phyloP scores from a whole-genome alignment of 805 yeast species.

The Phaffomyces opuntiae region DNA sequence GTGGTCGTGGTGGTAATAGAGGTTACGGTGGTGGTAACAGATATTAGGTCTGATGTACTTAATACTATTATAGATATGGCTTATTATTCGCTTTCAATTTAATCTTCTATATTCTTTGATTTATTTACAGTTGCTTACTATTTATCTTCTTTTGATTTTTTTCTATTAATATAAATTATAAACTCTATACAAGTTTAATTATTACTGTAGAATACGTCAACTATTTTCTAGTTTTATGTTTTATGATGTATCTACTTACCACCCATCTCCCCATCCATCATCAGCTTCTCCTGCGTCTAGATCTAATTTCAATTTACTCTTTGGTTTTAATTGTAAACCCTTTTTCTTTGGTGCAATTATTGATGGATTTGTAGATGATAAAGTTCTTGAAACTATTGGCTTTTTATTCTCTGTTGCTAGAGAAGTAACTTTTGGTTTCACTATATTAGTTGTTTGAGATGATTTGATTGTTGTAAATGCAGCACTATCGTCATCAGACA shows the following conservation, averaged over 20 bases:
- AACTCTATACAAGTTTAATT: not conserved
- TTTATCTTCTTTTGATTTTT: not conserved
- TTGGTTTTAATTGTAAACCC: slow-evolving; percentile 21
- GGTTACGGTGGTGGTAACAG: slow-evolving; percentile 16
- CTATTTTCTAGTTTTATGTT: not conserved
- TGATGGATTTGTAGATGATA: not conserved
- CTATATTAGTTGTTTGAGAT: not conserved
- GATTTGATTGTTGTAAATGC: not conserved
- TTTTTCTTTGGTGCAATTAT: slow-evolving; percentile 10
- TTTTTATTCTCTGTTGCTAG: slow-evolving; percentile 13
- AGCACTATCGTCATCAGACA: slow-evolving; percentile 6
- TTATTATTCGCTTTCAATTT: no score
- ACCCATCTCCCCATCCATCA: slow-evolving; percentile 41
- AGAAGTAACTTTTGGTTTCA: slow-evolving; percentile 18
- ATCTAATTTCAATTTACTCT: slow-evolving; percentile 28
- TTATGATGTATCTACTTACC: slow-evolving; percentile 20
- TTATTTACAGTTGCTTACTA: not conserved
- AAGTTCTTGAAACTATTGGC: not conserved
- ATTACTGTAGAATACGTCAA: not conserved
- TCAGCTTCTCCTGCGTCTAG: slow-evolving; percentile 27
- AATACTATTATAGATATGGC: no score
- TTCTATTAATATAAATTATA: not conserved
- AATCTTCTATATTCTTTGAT: no score
- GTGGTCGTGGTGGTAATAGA: slow-evolving; percentile 5
- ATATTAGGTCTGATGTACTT: not conserved